phyloP scores from a whole-genome alignment of 2,329 filamentous ascomycete genomes.

The Phyllosticta paracitricarpa region DNA sequence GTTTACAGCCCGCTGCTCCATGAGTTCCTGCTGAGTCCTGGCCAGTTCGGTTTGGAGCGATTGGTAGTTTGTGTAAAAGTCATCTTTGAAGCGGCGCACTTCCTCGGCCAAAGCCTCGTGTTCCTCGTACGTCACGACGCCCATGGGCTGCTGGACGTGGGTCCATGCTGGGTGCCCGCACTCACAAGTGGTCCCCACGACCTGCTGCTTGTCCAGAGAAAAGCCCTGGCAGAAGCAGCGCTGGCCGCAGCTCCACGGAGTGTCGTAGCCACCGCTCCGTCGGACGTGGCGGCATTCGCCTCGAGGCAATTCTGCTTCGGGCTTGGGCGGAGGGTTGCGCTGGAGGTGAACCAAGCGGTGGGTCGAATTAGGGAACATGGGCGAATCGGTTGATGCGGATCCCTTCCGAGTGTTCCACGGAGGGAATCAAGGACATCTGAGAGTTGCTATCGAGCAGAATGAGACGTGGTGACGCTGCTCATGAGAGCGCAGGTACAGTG shows the following conservation, averaged over 20 bases:
- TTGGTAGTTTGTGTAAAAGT: conserved; percentile 22
- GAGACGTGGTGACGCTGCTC: neutral
- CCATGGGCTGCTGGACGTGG: conserved; percentile 28
- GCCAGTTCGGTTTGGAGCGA: conserved; percentile 23
- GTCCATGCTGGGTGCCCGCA: conserved; percentile 40
- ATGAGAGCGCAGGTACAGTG: neutral
- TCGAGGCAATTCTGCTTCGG: conserved; percentile 24
- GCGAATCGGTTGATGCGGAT: neutral
- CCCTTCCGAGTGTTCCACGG: neutral
- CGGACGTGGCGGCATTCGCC: conserved; percentile 30
- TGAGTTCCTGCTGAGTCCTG: conserved; percentile 13
- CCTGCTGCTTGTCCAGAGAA: conserved; percentile 25
- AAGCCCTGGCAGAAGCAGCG: conserved; percentile 37
- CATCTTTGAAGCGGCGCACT: conserved; percentile 24
- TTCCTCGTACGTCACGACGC: conserved; percentile 26
- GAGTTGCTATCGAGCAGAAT: neutral
- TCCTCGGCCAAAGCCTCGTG: conserved; percentile 27
- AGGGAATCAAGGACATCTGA: neutral
- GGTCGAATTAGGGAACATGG: conserved; percentile 9
- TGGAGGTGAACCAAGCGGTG: conserved; percentile 7
- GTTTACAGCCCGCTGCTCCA: conserved; percentile 24
- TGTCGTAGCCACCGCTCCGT: conserved; percentile 18
- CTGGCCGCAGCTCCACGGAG: conserved; percentile 18
- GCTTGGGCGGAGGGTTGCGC: conserved; percentile 8
- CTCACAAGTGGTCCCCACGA: conserved; percentile 32